Evolutionary conservation across 345 rosid species (phyloP), one percentile per base, ranked within the genome.

Genomic region (Hibiscus trionum): DNA sequence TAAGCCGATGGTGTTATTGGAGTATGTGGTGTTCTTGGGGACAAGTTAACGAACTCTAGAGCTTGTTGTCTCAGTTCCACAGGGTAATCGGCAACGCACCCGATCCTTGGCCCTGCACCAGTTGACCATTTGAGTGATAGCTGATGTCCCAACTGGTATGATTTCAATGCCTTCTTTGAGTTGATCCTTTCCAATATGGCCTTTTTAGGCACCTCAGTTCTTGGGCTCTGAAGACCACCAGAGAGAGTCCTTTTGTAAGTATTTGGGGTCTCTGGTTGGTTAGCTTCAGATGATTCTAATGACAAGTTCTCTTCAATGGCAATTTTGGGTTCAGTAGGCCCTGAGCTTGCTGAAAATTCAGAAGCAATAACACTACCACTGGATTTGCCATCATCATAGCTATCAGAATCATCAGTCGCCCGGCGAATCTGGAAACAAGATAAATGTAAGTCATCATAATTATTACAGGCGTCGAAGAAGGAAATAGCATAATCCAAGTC

Each of bases 71-170:
- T 82, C 46, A 94, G 80, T 74, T 88, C 86, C 10, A 79, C 72
- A 0, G 99, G 97, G 76, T 91, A 94, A 80, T 94, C 97, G 1
- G 97, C 99, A 63, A 89, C 90, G 63, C 98, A 94, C 17, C 90
- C 98, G 12, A 88, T 86, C 71, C 93, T 84, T 26, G 97, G 98
- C 60, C 96, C 93, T 5, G 86, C 92, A 47, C 96, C 92, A 0
- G 93, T 87, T n/a, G 97, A 82, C 98, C 98, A 93, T 77, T 86
- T 90, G 64, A 83, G 83, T 11, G 93, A 75, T 53, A 93, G 80
- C 68, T 93, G 97, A 78, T 90, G 86, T 39, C 96, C 96, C 68
- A 93, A 71, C 61, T 91, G 93, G 60, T 87, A 84, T 11, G 92
- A 90, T 73, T 79, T 80, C 0, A 81, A 78, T 1, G 79, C 85